Evolutionary conservation across 2,329 filamentous ascomycete genomes (phyloP), one percentile per base, ranked within the genome.

Genomic region (Fusarium sp.): DNA sequence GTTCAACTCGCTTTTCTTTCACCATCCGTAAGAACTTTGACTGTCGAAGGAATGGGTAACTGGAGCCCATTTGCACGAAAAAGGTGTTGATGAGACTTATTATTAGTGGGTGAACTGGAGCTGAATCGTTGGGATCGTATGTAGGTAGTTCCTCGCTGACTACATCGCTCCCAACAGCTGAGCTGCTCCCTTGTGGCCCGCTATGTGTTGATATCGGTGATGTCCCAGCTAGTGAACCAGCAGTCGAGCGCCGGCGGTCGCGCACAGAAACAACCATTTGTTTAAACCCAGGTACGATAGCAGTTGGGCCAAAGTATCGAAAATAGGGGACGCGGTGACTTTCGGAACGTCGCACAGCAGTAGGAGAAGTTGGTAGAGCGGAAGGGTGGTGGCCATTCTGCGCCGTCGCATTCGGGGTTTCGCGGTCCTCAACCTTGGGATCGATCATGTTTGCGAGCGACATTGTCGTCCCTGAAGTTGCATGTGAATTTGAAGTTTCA

Each of bases 251-350:
- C 30, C 90, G 88, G 67, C 90, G 86, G 68, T 92, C 91, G 66
- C 91, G 88, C 36, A 95, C 90, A 61, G 92, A 91, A 66, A 93
- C 91, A 32, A 97, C 93, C 94, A 97, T 97, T 81, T 97, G 94
- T 82, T 97, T 97, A 84, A 95, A 97, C 28, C 94, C 94, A 3
- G 94, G 94, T 59, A 96, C 94, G 78, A 97, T 97, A 71, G 94
- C 95, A 2, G 95, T 97, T 1, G 94, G 94, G 1, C 94, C 95
- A 80, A 97, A 96, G 82, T 96, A 97, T 69, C 95, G 88, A 78
- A 97, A 97, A 80, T 96, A 98, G 1, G 94, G 94, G 72, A 97
- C 93, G 61, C 92, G 89, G 78, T 92, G 85, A 69, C 89, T 85
- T 80, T 88, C 86, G 36, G 84, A 81, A 75, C 88, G 85, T 70